phyloP scores from a whole-genome alignment of 139 green algal genomes.

The Chlorella sp. region DNA sequence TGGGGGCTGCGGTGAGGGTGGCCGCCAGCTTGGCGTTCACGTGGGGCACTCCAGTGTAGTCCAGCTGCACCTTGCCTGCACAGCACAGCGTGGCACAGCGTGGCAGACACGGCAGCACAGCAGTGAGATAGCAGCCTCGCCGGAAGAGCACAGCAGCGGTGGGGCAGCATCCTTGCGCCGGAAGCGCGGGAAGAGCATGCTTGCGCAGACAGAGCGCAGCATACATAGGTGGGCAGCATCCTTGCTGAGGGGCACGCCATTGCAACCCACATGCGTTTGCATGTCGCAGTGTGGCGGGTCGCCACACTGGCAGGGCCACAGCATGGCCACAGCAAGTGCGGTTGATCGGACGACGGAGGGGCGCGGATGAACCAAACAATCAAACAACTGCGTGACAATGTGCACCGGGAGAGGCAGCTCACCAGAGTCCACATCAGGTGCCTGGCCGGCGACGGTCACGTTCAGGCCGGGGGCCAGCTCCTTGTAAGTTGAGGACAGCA shows the following conservation, averaged over 20 bases:
- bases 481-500: conserved; percentile 38
- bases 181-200: no score
- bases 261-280: no score
- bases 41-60: conserved; percentile 57
- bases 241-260: no score
- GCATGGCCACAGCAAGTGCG: background rate
- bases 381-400: background rate
- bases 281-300: no score
- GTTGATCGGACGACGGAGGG: no score
- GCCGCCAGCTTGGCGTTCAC: conserved; percentile 47
- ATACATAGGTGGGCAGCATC: no score
- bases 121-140: no score
- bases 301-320: no score
- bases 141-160: background rate
- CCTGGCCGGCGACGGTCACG: conserved; percentile 44
- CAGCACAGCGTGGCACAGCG: background rate
- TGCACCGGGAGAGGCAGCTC: conserved; percentile 7
- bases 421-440: conserved; percentile 53
- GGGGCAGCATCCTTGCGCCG: no score
- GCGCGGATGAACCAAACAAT: no score
- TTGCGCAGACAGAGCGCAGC: no score
- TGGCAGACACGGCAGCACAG: background rate
- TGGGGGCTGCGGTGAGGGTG: conserved; percentile 51
- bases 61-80: conserved; percentile 47
- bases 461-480: conserved; percentile 53